Evolutionary conservation across 1,139 yeast species (phyloP).

Genomic region (Geotrichum restrictum): DNA sequence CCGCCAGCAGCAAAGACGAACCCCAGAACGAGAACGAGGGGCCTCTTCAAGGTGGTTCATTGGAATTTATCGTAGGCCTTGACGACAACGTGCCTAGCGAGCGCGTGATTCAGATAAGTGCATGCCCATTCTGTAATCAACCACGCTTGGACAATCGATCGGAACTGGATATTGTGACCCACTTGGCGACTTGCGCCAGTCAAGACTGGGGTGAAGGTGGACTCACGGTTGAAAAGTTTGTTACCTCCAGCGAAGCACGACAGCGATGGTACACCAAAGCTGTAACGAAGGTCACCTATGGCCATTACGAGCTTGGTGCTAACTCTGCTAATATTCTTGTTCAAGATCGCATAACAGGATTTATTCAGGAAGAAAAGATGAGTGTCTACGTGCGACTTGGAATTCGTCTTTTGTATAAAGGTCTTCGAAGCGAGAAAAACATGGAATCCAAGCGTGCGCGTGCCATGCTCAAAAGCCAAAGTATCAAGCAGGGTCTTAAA

Average conservation of each 20-base stretch:
- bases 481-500: conserved; percentile 77
- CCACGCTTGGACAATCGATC: conserved; percentile 54
- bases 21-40: not conserved
- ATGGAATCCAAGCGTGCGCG: conserved; percentile 59
- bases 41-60: not conserved
- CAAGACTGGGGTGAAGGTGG: conserved; percentile 72
- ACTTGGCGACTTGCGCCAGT: conserved; percentile 81
- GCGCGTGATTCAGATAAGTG: conserved; percentile 54
- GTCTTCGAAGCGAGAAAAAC: conserved; percentile 48
- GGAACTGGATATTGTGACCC: conserved; percentile 71
- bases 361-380: conserved; percentile 87
- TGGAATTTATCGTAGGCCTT: conserved; percentile 16
- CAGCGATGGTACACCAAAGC: conserved; percentile 85
- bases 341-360: conserved; percentile 85
- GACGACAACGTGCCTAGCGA: conserved; percentile 27
- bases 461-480: conserved; percentile 55
- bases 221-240: conserved; percentile 64
- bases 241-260: conserved; percentile 77
- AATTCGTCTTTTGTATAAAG: conserved; percentile 75
- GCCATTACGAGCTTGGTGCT: conserved; percentile 80
- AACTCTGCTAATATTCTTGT: conserved; percentile 92
- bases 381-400: conserved; percentile 84
- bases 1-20: conserved; percentile 21
- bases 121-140: conserved; percentile 74
- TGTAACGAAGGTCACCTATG: conserved; percentile 79